phyloP scores from a whole-genome alignment of 2,329 filamentous ascomycete genomes.

The Colletotrichum sp. region DNA sequence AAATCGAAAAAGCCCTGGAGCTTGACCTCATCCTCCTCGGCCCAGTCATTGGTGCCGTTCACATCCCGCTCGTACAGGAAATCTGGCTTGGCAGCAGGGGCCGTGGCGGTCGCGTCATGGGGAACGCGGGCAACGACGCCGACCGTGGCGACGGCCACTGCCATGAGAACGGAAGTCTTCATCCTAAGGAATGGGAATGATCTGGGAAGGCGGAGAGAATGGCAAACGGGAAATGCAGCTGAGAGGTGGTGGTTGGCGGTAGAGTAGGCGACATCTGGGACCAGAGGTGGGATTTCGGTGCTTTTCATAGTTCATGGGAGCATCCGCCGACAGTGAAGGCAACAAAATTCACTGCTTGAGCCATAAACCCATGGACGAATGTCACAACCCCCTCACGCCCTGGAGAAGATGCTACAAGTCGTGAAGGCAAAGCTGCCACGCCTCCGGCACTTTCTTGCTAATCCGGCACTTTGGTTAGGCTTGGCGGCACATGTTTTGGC shows the following conservation, averaged over 20 bases:
- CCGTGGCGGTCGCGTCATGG: background rate
- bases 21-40: background rate
- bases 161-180: background rate
- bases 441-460: background rate
- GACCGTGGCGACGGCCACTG: background rate
- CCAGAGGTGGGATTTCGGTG: rapidly evolving
- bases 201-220: background rate
- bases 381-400: rapidly evolving
- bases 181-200: background rate
- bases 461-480: background rate
- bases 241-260: background rate
- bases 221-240: background rate
- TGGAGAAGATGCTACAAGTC: background rate
- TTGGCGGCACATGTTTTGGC: background rate
- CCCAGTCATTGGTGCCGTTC: background rate
- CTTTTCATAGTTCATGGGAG: background rate
- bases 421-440: background rate
- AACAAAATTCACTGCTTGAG: background rate
- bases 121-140: background rate
- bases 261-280: background rate
- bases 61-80: background rate
- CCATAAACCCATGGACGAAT: background rate
- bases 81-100: background rate
- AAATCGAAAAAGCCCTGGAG: too few relatives aligned
- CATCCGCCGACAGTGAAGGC: background rate